Conservation (phyloP, 2,329 filamentous ascomycete species). For the Verticillium nubilum region DNA sequence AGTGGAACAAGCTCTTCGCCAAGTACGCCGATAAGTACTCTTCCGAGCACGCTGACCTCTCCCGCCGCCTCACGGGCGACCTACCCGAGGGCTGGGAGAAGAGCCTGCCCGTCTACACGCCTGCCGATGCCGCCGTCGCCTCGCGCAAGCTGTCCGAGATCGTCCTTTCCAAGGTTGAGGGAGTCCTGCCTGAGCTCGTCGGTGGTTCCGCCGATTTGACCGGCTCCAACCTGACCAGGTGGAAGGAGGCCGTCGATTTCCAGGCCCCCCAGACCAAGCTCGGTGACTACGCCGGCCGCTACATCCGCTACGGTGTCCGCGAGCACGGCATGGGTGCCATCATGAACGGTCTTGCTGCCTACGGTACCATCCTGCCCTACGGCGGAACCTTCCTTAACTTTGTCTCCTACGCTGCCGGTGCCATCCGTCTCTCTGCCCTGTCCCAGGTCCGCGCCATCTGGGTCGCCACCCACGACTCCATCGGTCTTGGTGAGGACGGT, state of each 20-base stretch:
- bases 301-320: slow-evolving; percentile 87
- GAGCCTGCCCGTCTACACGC: slow-evolving; percentile 83
- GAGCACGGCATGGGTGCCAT: slow-evolving; percentile 91
- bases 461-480: slow-evolving; percentile 97
- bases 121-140: slow-evolving; percentile 76
- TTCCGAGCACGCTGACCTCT: slow-evolving; percentile 73
- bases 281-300: slow-evolving; percentile 86
- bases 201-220: slow-evolving; percentile 98
- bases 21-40: slow-evolving; percentile 79
- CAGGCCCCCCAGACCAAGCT: slow-evolving; percentile 82
- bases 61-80: slow-evolving; percentile 72
- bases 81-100: slow-evolving; percentile 98
- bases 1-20: slow-evolving; percentile 91
- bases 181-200: slow-evolving; percentile 78
- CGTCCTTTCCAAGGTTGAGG: slow-evolving; percentile 83
- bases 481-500: slow-evolving; percentile 97
- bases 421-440: slow-evolving; percentile 88
- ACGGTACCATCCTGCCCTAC: slow-evolving; percentile 91
- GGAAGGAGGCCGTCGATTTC: slow-evolving; percentile 97
- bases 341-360: slow-evolving; percentile 92
- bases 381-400: slow-evolving; percentile 99
- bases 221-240: slow-evolving; percentile 96
- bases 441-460: slow-evolving; percentile 90
- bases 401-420: slow-evolving; percentile 93
- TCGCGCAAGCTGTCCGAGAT: slow-evolving; percentile 95